phyloP scores from a whole-genome alignment of 768 basidiomycete species.

The Candolleomyces efflorescens region DNA sequence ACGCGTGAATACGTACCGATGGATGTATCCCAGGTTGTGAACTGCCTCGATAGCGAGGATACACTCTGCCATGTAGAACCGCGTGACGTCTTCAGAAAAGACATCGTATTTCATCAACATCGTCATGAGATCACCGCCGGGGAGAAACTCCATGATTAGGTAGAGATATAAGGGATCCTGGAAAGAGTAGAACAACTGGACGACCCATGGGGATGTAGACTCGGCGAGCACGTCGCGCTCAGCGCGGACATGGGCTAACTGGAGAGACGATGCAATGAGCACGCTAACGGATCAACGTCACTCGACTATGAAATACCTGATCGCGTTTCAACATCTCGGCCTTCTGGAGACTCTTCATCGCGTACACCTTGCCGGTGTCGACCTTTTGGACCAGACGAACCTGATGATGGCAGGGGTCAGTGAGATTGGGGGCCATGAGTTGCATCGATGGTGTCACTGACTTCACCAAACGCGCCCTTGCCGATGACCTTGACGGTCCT shows the following conservation, averaged over 20 bases:
- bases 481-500: conserved; percentile 97
- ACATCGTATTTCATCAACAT: conserved; percentile 99
- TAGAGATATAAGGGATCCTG: conserved; percentile 95
- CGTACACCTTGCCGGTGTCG: conserved; percentile 97
- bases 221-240: conserved; percentile 96
- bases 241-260: conserved; percentile 97
- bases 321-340: conserved; percentile 99
- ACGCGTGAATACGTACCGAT: conserved; percentile 58
- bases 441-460: conserved; percentile 27
- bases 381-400: conserved; percentile 95
- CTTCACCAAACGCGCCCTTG: conserved; percentile 98
- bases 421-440: conserved; percentile 6
- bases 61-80: conserved; percentile 99
- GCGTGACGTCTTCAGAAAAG: conserved; percentile 96
- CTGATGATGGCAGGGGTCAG: conserved; percentile 30
- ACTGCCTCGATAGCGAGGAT: conserved; percentile 98
- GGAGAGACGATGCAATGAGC: conserved; percentile 4
- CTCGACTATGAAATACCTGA: conserved; percentile 55
- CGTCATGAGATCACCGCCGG: conserved; percentile 98
- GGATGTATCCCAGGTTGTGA: conserved; percentile 97
- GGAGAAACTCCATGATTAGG: conserved; percentile 86
- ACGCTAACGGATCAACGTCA: neutral
- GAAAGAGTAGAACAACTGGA: conserved; percentile 97
- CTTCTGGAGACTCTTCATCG: conserved; percentile 99
- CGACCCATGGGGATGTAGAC: conserved; percentile 96